Conservation (phyloP, 73 alveolate species). For the Durusdinium trenchii region DNA sequence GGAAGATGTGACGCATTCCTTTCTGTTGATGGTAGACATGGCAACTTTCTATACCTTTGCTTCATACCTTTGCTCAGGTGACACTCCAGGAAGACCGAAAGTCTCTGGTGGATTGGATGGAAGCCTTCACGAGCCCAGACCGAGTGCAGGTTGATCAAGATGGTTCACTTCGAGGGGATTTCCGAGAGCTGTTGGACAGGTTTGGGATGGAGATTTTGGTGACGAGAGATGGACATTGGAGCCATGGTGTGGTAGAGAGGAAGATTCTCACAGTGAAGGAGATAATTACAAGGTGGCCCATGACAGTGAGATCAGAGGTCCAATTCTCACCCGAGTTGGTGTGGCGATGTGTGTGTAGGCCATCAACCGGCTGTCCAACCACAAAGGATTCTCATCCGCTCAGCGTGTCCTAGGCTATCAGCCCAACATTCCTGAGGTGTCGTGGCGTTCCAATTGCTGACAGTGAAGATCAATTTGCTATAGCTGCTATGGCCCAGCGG, state of each 20-base stretch:
- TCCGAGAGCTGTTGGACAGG: not conserved
- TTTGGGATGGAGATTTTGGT: not conserved
- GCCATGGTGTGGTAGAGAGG: constrained; percentile 11
- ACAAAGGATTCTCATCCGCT: not conserved
- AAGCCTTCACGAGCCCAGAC: not conserved
- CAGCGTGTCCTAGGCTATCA: not conserved
- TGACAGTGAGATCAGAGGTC: not conserved
- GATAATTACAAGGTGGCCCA: not conserved
- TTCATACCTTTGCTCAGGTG: not conserved
- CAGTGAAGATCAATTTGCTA: not conserved
- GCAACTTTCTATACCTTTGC: not conserved
- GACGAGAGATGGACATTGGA: constrained; percentile 7
- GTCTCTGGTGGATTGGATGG: not conserved
- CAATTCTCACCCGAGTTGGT: not conserved
- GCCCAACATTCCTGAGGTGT: not conserved
- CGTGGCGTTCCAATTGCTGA: not conserved
- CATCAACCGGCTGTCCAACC: not conserved
- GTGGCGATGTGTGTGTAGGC: not conserved
- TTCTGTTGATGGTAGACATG: constrained; percentile 14
- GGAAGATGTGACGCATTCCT: not conserved
- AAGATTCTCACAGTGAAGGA: not conserved
- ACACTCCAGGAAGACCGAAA: not conserved
- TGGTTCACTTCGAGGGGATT: not conserved
- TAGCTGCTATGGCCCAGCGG: not conserved
- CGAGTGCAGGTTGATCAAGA: not conserved